A percentile compares a stretch with the other conserved stretches of the same genome.
These are phyloP conservation scores for Lupinus albus DNA, from an alignment of 306 rosid species.

Conservation along the genomic window DNA sequence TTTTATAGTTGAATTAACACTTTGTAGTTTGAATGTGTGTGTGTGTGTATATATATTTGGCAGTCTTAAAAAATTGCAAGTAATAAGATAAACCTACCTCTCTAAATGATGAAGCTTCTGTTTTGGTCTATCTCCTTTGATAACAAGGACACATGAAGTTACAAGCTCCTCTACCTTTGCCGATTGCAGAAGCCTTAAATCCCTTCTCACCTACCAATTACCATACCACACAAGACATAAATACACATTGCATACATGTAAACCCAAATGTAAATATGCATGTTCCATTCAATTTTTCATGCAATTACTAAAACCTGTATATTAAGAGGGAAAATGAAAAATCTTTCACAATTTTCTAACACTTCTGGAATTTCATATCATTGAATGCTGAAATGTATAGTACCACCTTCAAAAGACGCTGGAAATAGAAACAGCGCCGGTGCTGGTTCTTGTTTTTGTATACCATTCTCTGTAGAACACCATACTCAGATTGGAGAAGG, in stretches of 20 bases:
- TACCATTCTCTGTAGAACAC: conserved; percentile 67
- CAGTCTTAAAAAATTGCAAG: not conserved
- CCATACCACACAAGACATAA: not conserved
- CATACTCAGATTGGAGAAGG: conserved; percentile 69
- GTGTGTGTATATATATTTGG: not conserved
- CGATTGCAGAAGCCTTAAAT: conserved; percentile 64
- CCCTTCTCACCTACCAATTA: conserved; percentile 71
- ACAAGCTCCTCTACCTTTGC: conserved; percentile 72
- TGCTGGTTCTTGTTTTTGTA: conserved; percentile 96
- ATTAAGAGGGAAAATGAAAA: too few species aligned
- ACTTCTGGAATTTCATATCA: conserved; percentile 5
- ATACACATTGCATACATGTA: conserved; percentile 8
- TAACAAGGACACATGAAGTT: conserved; percentile 64
- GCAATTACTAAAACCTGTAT: not conserved
- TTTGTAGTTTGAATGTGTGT: too few species aligned
- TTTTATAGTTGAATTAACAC: not conserved
- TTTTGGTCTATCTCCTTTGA: conserved; percentile 71
- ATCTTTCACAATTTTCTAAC: not conserved
- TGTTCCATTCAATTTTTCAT: not conserved
- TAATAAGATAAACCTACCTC: conserved; percentile 51
- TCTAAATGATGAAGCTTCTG: conserved; percentile 80
- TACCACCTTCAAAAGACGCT: conserved; percentile 67
- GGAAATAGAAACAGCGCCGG: conserved; percentile 76
- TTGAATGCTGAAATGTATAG: not conserved
- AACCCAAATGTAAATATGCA: conserved; percentile 7